These are phyloP conservation scores for Graphilbum sp. DNA, from an alignment of 2,329 filamentous ascomycete genomes.

Conservation along the genomic window DNA sequence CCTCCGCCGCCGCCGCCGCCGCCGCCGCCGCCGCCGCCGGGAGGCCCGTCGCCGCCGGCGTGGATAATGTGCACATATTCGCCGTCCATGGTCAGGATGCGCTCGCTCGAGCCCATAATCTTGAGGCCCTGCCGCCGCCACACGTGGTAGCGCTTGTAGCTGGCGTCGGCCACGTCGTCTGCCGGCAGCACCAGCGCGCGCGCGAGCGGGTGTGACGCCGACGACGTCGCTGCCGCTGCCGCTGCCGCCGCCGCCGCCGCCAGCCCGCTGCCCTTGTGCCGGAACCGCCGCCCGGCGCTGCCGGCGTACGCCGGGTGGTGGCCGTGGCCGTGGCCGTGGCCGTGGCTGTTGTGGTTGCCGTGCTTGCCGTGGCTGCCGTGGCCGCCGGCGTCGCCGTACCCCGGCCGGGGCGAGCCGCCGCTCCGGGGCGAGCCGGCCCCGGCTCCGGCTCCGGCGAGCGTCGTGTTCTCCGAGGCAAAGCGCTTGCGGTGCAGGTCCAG, in stretches of 20 bases:
- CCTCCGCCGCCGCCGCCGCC: too few species aligned
- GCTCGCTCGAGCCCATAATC: constrained; percentile 59
- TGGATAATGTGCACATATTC: constrained; percentile 82
- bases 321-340: constrained; percentile 16
- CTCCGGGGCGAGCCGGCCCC: constrained; percentile 40
- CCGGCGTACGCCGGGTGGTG: too few species aligned
- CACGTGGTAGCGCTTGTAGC: constrained; percentile 63
- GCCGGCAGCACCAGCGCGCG: constrained; percentile 38
- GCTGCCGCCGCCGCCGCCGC: constrained; percentile 5
- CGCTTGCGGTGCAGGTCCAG: constrained; percentile 61
- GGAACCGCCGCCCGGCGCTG: constrained; percentile 8
- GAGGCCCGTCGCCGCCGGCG: constrained; percentile 43
- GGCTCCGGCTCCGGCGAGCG: constrained; percentile 37
- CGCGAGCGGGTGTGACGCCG: constrained; percentile 50
- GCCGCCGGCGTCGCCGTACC: constrained; percentile 35
- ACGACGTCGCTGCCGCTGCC: constrained; percentile 29
- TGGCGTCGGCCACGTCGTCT: constrained; percentile 36
- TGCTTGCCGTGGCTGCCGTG: too few species aligned
- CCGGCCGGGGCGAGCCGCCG: constrained; percentile 42
- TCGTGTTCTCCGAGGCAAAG: constrained; percentile 51
- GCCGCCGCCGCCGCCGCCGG: constrained; percentile 30
- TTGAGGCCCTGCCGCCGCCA: constrained; percentile 72
- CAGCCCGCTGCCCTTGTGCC: constrained; percentile 1
- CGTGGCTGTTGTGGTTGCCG: too few species aligned
- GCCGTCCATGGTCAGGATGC: constrained; percentile 63